Evolutionary conservation across 306 rosid species (phyloP), one percentile per base, ranked within the genome.

Genomic region (Inga laurina): DNA sequence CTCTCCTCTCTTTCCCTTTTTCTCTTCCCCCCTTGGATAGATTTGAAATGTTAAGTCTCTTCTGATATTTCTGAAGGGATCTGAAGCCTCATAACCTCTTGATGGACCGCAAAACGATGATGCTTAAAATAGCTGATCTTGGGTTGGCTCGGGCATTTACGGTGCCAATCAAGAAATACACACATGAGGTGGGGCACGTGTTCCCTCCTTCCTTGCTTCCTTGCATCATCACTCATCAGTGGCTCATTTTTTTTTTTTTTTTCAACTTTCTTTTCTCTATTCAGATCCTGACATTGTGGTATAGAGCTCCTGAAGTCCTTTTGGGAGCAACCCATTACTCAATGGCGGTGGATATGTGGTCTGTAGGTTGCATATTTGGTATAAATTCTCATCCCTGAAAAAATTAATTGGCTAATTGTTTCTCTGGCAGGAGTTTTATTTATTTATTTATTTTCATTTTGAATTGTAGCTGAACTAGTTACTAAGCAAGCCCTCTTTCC

Each of bases 281-380:
- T 76, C 93, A 93, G 97, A 93, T 94, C 69, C 78, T 94, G 65
- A 96, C 98, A 41, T 93, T 96, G 15, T 96, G 98, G 98, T 94
- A 96, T 77, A 91, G 98, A 89, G 99, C 99, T 37, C 98, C 98
- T 43, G 98, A 96, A 87, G 99, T 96, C 68, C 98, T 96, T 78
- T 68, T 96, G 79, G 98, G 99, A n/a, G 90, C 95, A 6, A 94
- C 99, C 37, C 97, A 94, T 88, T 96, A 96, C 92, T 96, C 99
- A 41, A 96, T 94, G 74, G 99, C 92, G 0, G 98, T 96, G 30
- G 99, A 96, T 72, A 90, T 96, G 72, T 96, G 99, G 99, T 96
- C 98, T 71, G 98, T 96, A 76, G 99, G 72, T 61, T 96, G 99
- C 86, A 94, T 96, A 75, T 96, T 96, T 79, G 98, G 98, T 95